A percentile compares a stretch with the other conserved stretches of the same genome.
Evolutionary conservation across 2,329 filamentous ascomycete genomes (phyloP).

Genomic region (Truncatella angustata): DNA sequence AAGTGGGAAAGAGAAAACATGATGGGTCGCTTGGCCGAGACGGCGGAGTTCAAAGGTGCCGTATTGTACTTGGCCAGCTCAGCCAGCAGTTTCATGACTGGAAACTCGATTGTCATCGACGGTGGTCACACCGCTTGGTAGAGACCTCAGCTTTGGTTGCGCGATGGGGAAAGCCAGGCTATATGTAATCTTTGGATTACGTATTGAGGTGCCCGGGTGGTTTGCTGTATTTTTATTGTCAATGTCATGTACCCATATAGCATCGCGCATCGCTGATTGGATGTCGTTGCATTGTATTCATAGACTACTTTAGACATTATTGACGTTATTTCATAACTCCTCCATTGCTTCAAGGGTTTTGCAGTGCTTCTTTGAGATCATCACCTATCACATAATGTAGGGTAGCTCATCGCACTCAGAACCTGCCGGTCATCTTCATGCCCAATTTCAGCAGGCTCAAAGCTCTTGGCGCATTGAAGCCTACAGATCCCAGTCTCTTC

Average conservation of each 20-base stretch:
- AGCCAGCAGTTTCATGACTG: slow-evolving; percentile 59
- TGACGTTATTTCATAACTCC: neutral
- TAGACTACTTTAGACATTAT: neutral
- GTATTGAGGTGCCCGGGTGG: too few species aligned
- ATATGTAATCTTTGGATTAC: too few species aligned
- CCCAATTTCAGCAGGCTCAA: slow-evolving; percentile 27
- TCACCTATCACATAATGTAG: too few species aligned
- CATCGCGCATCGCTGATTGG: too few species aligned
- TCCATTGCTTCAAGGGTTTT: too few species aligned
- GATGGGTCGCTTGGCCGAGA: slow-evolving; percentile 59
- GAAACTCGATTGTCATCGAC: neutral
- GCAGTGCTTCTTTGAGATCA: too few species aligned
- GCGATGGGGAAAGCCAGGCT: too few species aligned
- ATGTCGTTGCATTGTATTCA: neutral
- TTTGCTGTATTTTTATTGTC: neutral
- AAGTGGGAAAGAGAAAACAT: slow-evolving; percentile 74
- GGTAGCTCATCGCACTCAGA: too few species aligned
- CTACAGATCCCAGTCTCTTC: slow-evolving; percentile 16
- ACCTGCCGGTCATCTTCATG: slow-evolving; percentile 24
- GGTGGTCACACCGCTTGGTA: slow-evolving; percentile 1
- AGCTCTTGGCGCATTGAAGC: slow-evolving; percentile 18
- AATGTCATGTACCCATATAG: too few species aligned
- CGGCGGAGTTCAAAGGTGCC: slow-evolving; percentile 60
- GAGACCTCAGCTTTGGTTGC: too few species aligned
- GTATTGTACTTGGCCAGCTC: slow-evolving; percentile 60